Percentiles rank a stretch among this genome's conserved stretches.
Conservation (phyloP, 2,329 filamentous ascomycete species). For the Whalleya microplaca region DNA sequence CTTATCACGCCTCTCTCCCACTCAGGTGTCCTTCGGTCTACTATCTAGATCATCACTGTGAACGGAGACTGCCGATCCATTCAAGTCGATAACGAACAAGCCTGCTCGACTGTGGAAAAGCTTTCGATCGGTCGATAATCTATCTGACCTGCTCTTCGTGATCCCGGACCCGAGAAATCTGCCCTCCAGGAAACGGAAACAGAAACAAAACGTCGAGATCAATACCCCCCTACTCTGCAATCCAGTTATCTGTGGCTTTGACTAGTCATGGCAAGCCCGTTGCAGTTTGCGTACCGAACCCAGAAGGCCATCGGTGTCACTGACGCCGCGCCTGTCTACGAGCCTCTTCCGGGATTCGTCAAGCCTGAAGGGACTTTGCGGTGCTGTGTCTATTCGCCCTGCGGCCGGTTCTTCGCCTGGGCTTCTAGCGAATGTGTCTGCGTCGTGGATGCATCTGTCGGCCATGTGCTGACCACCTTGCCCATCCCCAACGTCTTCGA, state of each 20-base stretch:
- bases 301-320: constrained; percentile 94
- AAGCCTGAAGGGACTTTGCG: constrained; percentile 93
- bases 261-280: constrained; percentile 91
- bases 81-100: neutral
- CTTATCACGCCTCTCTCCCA: neutral
- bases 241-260: constrained; percentile 71
- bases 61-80: neutral
- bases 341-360: constrained; percentile 78
- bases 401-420: constrained; percentile 95
- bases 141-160: constrained; percentile 4
- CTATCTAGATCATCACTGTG: neutral
- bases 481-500: constrained; percentile 87
- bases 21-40: neutral
- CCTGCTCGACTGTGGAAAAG: too few relatives aligned
- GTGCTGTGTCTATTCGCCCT: constrained; percentile 93
- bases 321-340: constrained; percentile 88
- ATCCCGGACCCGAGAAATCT: constrained; percentile 14
- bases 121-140: neutral
- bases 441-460: constrained; percentile 80
- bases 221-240: constrained; percentile 28
- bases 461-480: constrained; percentile 74
- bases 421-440: constrained; percentile 85
- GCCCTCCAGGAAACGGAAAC: neutral
- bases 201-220: constrained; percentile 30
- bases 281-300: constrained; percentile 97